Conservation (phyloP, 2,329 filamentous ascomycete species). For the Xylaria hypoxylon region DNA sequence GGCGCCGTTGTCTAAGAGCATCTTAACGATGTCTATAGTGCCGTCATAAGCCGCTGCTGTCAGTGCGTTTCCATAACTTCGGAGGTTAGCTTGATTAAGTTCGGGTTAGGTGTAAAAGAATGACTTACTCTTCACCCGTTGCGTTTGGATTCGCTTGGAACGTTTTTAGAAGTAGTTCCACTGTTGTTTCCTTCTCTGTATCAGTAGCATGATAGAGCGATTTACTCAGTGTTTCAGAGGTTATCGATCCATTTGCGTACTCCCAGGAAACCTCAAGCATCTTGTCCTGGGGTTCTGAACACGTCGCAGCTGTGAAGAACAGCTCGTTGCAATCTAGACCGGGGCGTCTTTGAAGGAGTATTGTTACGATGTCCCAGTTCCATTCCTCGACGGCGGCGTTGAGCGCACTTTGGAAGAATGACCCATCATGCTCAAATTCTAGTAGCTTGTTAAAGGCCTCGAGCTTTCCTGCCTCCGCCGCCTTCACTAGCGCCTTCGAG, state of each 20-base stretch:
- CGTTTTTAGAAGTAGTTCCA: conserved; percentile 52
- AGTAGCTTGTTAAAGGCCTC: conserved; percentile 56
- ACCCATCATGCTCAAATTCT: conserved; percentile 50
- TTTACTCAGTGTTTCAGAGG: conserved; percentile 48
- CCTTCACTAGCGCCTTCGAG: conserved; percentile 54
- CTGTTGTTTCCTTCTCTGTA: conserved; percentile 53
- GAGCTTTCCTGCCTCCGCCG: conserved; percentile 54
- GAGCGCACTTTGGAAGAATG: conserved; percentile 53
- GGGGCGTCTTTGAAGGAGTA: conserved; percentile 51
- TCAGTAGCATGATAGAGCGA: conserved; percentile 57
- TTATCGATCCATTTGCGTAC: conserved; percentile 52
- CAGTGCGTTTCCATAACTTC: conserved; percentile 52
- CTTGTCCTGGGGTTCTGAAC: conserved; percentile 52
- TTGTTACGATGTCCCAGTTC: conserved; percentile 55
- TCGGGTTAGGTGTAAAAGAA: not conserved
- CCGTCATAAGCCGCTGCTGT: conserved; percentile 57
- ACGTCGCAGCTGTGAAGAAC: conserved; percentile 51
- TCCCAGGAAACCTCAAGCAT: conserved; percentile 55
- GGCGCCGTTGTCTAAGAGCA: conserved; percentile 52
- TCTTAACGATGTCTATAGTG: conserved; percentile 48
- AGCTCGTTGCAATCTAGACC: conserved; percentile 53
- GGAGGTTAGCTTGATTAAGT: conserved; percentile 2
- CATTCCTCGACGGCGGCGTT: conserved; percentile 49
- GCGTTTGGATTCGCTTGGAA: conserved; percentile 55
- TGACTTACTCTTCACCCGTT: conserved; percentile 53